These are phyloP conservation scores for Melampsora americana DNA, from an alignment of 1,284 basidiomycete species.

Conservation along the genomic window DNA sequence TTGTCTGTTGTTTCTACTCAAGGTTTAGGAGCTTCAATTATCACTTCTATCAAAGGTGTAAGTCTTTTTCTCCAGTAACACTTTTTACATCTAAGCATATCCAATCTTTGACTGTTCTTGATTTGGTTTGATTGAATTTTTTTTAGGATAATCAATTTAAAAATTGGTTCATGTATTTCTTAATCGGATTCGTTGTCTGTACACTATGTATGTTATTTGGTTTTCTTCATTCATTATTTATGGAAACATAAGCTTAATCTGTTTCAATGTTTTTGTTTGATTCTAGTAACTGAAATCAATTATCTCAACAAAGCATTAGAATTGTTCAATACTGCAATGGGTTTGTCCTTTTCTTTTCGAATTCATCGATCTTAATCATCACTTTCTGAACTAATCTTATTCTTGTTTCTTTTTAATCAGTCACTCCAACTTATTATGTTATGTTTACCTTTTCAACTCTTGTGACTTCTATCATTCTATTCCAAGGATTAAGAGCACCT, in stretches of 20 bases:
- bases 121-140: slow-evolving; percentile 65
- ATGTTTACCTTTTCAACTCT: slow-evolving; percentile 69
- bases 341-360: slow-evolving; percentile 61
- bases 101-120: not conserved
- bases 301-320: slow-evolving; percentile 96
- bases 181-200: slow-evolving; percentile 76
- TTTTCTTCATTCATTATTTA: too few relatives aligned
- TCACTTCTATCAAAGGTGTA: slow-evolving; percentile 76
- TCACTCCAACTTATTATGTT: slow-evolving; percentile 66
- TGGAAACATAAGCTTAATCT: too few relatives aligned
- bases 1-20: slow-evolving; percentile 94
- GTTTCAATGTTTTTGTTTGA: slow-evolving; percentile 30
- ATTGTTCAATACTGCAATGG: slow-evolving; percentile 80
- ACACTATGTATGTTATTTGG: slow-evolving; percentile 65
- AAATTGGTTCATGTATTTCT: slow-evolving; percentile 56
- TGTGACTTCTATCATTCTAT: slow-evolving; percentile 64
- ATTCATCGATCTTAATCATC: not conserved
- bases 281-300: slow-evolving; percentile 79
- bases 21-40: slow-evolving; percentile 84
- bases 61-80: slow-evolving; percentile 3
- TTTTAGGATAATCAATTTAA: slow-evolving; percentile 42
- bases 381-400: slow-evolving; percentile 47
- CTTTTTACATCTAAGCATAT: not conserved
- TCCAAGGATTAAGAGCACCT: slow-evolving; percentile 80
- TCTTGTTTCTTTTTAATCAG: slow-evolving; percentile 57